Conservation (phyloP, 1,139 yeast genomes). For the Geotrichum candidum region DNA sequence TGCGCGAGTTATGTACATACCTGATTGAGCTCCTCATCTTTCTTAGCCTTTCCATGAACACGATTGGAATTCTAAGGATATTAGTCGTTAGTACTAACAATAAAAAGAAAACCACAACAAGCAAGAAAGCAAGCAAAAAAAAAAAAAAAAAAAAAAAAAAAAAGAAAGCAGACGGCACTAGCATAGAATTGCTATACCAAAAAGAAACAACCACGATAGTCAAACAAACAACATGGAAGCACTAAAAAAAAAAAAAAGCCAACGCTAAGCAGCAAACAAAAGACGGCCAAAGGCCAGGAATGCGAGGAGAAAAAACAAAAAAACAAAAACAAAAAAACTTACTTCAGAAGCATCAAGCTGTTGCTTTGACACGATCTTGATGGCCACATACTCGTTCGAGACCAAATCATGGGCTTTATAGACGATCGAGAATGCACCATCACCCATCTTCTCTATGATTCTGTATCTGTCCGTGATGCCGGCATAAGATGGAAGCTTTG, state of each 20-base stretch:
- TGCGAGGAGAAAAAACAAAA: conserved; percentile 1
- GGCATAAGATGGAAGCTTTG: conserved; percentile 42
- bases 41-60: background rate
- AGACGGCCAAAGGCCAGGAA: background rate
- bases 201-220: background rate
- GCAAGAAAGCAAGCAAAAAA: background rate
- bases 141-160: background rate
- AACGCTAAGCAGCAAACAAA: background rate
- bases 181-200: background rate
- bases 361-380: conserved; percentile 74
- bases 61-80: background rate
- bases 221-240: too few species aligned
- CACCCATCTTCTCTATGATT: conserved; percentile 44
- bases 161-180: background rate
- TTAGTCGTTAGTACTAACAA: background rate
- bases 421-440: conserved; percentile 88
- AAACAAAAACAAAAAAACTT: background rate
- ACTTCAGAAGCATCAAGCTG: conserved; percentile 46
- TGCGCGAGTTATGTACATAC: background rate
- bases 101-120: background rate
- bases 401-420: conserved; percentile 57
- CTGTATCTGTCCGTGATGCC: conserved; percentile 44
- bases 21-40: conserved; percentile 4
- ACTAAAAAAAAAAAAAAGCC: too few species aligned
- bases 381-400: conserved; percentile 58